Evolutionary conservation across 306 rosid genomes (phyloP).

Genomic region (Cucumis hystrix): DNA sequence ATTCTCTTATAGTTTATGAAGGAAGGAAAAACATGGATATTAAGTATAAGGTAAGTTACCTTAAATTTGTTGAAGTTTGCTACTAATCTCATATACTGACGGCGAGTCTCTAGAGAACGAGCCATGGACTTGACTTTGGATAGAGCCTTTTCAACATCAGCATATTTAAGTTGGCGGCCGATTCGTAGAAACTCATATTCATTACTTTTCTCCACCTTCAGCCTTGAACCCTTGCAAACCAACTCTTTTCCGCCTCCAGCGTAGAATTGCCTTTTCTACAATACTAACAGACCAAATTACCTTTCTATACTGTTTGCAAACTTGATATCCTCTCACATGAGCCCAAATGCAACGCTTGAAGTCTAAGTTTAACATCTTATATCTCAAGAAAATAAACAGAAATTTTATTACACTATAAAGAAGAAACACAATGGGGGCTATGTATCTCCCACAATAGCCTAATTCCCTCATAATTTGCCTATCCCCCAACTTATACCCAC

Average conservation of each 20-base stretch:
- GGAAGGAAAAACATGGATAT: not conserved
- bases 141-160: conserved; percentile 53
- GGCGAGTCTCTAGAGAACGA: conserved; percentile 44
- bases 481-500: not conserved
- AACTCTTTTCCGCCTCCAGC: conserved; percentile 56
- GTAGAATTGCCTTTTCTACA: conserved; percentile 57
- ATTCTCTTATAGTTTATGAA: not conserved
- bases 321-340: conserved; percentile 64
- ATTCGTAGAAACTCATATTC: conserved; percentile 55
- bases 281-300: conserved; percentile 66
- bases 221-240: conserved; percentile 59
- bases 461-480: not conserved
- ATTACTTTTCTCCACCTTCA: conserved; percentile 27
- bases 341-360: conserved; percentile 26
- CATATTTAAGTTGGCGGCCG: conserved; percentile 53
- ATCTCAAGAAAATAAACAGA: not conserved
- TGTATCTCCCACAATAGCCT: not conserved
- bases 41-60: conserved; percentile 16
- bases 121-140: conserved; percentile 53
- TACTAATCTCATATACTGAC: conserved; percentile 54
- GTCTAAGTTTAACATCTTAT: not conserved
- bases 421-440: not conserved
- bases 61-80: conserved; percentile 29
- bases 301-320: conserved; percentile 51
- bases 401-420: not conserved